These are phyloP conservation scores for Stagonosporopsis rhizophila DNA, from an alignment of 2,329 filamentous ascomycete genomes.

Conservation along the genomic window DNA sequence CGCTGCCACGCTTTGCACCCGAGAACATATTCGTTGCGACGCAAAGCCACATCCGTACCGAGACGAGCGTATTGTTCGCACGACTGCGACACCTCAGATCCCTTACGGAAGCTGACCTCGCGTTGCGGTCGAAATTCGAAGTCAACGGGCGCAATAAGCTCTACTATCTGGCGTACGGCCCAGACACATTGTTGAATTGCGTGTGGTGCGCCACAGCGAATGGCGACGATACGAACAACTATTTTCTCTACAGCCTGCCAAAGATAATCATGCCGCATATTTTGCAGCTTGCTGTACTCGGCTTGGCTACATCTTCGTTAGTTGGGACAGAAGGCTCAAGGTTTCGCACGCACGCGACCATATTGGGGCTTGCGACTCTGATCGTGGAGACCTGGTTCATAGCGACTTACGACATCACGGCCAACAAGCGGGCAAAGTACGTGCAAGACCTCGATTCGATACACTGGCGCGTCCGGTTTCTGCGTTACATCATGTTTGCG, in stretches of 20 bases:
- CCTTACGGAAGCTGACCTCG: conserved; percentile 67
- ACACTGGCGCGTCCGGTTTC: conserved; percentile 71
- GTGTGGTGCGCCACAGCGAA: conserved; percentile 74
- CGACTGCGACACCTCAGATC: conserved; percentile 69
- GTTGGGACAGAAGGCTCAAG: conserved; percentile 67
- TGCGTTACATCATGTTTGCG: conserved; percentile 70
- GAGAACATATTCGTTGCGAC: conserved; percentile 84
- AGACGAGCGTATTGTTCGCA: conserved; percentile 83
- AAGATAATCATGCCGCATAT: conserved; percentile 79
- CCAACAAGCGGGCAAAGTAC: conserved; percentile 68
- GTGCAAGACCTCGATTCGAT: conserved; percentile 70
- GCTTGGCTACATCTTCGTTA: conserved; percentile 74
- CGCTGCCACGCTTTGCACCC: conserved; percentile 71
- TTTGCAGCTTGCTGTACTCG: conserved; percentile 74
- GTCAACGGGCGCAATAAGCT: conserved; percentile 69
- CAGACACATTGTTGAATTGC: conserved; percentile 74
- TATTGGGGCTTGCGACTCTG: conserved; percentile 66
- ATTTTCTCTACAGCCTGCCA: conserved; percentile 82
- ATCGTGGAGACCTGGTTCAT: conserved; percentile 71
- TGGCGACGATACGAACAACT: conserved; percentile 70
- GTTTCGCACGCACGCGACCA: conserved; percentile 75
- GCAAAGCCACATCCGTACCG: conserved; percentile 81
- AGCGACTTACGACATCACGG: conserved; percentile 68
- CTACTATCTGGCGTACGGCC: conserved; percentile 84
- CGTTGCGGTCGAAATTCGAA: conserved; percentile 70